Evolutionary conservation across 208 protist genomes (phyloP).

Genomic region (Leishmania lainsoni): DNA sequence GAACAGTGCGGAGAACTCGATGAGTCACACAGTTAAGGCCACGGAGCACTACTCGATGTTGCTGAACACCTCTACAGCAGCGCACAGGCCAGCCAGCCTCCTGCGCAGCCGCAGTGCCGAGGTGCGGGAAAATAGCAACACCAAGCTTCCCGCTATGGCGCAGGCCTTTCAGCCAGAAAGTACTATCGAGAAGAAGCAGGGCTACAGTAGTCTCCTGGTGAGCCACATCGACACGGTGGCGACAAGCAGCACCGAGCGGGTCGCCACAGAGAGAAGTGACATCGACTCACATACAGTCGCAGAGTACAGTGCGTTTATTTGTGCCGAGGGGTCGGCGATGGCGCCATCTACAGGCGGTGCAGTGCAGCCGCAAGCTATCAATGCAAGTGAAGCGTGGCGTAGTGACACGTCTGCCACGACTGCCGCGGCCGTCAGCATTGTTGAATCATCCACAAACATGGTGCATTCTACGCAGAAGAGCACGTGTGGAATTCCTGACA

Average conservation of each 20-base stretch:
- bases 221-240: slow-evolving; percentile 1
- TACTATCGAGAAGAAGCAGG: not conserved
- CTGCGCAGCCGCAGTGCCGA: not conserved
- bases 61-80: slow-evolving; percentile 17
- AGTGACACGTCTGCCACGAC: not conserved
- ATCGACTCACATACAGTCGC: not conserved
- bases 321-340: not conserved
- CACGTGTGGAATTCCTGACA: not conserved
- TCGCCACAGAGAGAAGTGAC: not conserved
- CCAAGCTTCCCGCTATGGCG: not conserved
- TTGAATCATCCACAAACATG: not conserved
- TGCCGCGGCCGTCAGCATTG: not conserved
- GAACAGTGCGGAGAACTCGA: not conserved
- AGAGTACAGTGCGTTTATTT: slow-evolving; percentile 9
- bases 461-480: not conserved
- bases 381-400: no score
- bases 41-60: slow-evolving; percentile 11
- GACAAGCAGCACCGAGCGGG: not conserved
- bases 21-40: slow-evolving; percentile 1
- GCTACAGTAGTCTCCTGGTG: slow-evolving; percentile 17
- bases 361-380: not conserved
- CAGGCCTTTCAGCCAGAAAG: not conserved
- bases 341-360: not conserved
- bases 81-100: slow-evolving; percentile 10
- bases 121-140: not conserved